Base-by-base conservation (phyloP, 208 protist species). In the Leishmania mexicana region DNA sequence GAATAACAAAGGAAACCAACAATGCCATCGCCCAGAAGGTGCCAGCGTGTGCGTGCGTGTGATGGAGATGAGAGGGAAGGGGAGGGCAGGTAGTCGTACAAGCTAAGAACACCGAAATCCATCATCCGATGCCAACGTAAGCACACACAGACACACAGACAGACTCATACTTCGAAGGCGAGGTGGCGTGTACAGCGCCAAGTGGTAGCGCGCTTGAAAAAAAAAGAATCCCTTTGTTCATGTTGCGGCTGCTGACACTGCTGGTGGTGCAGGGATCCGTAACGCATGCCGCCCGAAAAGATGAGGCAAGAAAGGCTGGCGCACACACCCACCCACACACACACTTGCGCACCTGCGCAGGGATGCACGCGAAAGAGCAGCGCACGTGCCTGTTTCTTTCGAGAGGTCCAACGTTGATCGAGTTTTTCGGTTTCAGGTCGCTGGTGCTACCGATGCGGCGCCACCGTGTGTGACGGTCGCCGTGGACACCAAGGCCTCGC, bases 101-200 rank as follows among this genome's bases (percentile, higher is more conserved):
- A 78, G 31, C 15, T 1, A 64, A 65, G 24, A 78, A 78, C 6
- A 65, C 5, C 5, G 64, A 70, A 47, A 70, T 7, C 35, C 15
- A 11, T 8, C 49, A 21, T 24, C 38, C 13, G 70, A 53, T 35
- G 28, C 74, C 21, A 17, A 21, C 17, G 2, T 21, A 78, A 64
- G 53, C 75, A 78, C 75, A 78, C 75, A 78, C 75, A 78, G 17
- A 67, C 75, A 76, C 72, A 62, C 49, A 75, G 49, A 75, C 42
- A 75, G 3, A 38, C 65, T 11, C 38, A 45, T 28, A 71, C 35
- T 3, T 45, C 10, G 49, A 53, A 53, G 5, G 49, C 49, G 49
- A 13, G 49, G 49, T 35, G 31, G 31, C 31, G 31, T 35, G 31
- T 35, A 35, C 31, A 35, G 31, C 31, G 31, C 31, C 31, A 35